Evolutionary conservation across 1,284 basidiomycete species (phyloP), one percentile per base, ranked within the genome.

Genomic region (Malassezia psittaci): DNA sequence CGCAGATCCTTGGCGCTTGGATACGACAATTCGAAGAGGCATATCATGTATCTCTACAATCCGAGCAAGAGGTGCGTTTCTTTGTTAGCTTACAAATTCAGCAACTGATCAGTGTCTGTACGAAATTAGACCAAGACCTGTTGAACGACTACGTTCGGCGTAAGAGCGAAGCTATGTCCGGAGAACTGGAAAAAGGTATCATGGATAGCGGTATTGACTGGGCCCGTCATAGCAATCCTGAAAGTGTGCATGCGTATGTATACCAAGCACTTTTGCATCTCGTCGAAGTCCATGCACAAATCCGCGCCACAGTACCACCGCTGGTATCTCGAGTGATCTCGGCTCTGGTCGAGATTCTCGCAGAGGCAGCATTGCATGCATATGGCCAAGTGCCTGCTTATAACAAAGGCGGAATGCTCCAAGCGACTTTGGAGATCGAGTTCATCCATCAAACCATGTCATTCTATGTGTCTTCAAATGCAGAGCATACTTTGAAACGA

Each of bases 341-440:
- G 57, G 80, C 83, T 7, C 80, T 98, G 8, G 85, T 93, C 10
- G 86, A 90, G 58, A 83, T 86, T 58, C 79, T 96, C 13, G 86
- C 89, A 5, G 79, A 83, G 7, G 86, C 89, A 63, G 86, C 89
- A 0, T 77, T 96, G 51, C 81, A 81, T 7, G 86, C 84, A 69
- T 94, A 98, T 81, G 81, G 81, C 59, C 83, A 87, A 73, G 84
- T 98, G 33, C 83, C 83, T 63, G 81, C 84, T 38, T 96, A 96
- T 69, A 90, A 93, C 15, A 94, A 94, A 83, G 94, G 94, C 43
- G 94, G 94, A 11, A 98, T 98, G 94, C 80, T 99, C 34, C 69
- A 94, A 86, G 93, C 94, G 2, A 98, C 94, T 2, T 83, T 99
- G 32, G 94, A 98, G 77, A 96, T 96, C 65, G 94, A 98, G 77